Conservation (phyloP, 148 eudicot species). For the Vaccinium myrtillus region DNA sequence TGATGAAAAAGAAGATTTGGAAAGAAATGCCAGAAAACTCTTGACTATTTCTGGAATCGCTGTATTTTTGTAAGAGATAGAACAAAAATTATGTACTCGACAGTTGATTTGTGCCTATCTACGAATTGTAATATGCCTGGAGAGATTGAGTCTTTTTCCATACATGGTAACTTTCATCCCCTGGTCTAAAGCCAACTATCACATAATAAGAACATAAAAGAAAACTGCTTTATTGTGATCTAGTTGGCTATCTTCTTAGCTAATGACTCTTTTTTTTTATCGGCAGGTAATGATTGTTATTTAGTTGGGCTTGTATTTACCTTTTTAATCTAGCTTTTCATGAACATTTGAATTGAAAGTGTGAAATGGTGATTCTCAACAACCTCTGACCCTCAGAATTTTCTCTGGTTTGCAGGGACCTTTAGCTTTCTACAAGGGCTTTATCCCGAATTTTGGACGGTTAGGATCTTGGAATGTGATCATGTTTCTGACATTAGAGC, state of each 20-base stretch:
- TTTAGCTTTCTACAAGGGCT: slow-evolving; percentile 92
- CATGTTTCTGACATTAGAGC: slow-evolving; percentile 97
- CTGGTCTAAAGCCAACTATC: background rate
- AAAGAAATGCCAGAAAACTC: background rate
- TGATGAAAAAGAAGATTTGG: background rate
- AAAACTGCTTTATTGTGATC: too few relatives aligned
- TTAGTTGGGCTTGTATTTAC: background rate
- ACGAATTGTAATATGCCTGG: background rate
- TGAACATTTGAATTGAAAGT: background rate
- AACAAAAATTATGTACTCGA: too few relatives aligned
- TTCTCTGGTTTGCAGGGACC: slow-evolving; percentile 78
- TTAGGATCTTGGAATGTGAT: slow-evolving; percentile 98
- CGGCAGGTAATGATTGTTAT: background rate
- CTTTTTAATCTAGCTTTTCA: background rate
- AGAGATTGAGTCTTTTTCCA: background rate
- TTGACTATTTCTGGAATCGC: background rate
- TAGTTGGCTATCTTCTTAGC: background rate
- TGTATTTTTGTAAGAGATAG: background rate
- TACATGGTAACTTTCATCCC: background rate
- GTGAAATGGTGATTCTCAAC: background rate
- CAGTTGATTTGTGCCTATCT: background rate
- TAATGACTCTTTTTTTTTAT: background rate
- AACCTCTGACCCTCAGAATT: background rate
- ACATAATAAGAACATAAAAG: background rate
- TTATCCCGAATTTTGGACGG: slow-evolving; percentile 90